A percentile compares a stretch with the other conserved stretches of the same genome.
phyloP scores from a whole-genome alignment of 495 filamentous ascomycete genomes.

The Jackrogersella minutella region DNA sequence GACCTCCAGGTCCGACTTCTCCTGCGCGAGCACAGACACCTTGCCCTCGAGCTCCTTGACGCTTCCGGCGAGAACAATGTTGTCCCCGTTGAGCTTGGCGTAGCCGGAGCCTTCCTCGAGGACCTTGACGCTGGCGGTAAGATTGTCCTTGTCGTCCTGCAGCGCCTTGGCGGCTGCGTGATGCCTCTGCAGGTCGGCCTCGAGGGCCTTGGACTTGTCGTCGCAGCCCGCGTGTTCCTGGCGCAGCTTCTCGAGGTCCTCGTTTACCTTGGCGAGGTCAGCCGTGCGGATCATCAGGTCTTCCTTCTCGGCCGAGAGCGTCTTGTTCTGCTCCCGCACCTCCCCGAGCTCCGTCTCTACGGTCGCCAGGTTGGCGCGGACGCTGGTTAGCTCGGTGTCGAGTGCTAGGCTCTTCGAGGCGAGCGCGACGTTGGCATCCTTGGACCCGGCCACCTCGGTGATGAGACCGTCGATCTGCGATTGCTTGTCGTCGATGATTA shows the following conservation, averaged over 20 bases:
- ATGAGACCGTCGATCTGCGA: conserved; percentile 39
- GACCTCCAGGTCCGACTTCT: conserved; percentile 43
- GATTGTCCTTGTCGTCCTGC: conserved; percentile 38
- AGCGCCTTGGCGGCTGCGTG: conserved; percentile 24
- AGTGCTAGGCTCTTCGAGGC: conserved; percentile 36
- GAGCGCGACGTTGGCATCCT: conserved; percentile 45
- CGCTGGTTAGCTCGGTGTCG: conserved; percentile 33
- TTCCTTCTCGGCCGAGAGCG: conserved; percentile 40
- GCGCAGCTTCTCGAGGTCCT: conserved; percentile 42
- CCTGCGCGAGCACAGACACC: conserved; percentile 42
- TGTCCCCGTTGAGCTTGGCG: conserved; percentile 38
- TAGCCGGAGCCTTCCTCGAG: conserved; percentile 31
- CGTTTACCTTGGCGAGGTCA: conserved; percentile 33
- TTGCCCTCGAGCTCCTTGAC: conserved; percentile 47
- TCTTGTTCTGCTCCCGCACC: conserved; percentile 24
- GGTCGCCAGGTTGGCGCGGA: conserved; percentile 33
- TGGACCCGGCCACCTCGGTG: conserved; percentile 42
- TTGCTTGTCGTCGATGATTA: conserved; percentile 42
- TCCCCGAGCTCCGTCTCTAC: conserved; percentile 39
- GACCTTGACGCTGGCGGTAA: conserved; percentile 34
- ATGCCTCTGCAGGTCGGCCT: conserved; percentile 35
- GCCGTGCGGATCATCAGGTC: conserved; percentile 32
- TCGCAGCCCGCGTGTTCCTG: conserved; percentile 39
- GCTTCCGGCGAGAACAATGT: conserved; percentile 41
- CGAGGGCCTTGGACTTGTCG: conserved; percentile 33